phyloP scores from a whole-genome alignment of 1,139 yeast genomes.

The Geotrichum carabidarum region DNA sequence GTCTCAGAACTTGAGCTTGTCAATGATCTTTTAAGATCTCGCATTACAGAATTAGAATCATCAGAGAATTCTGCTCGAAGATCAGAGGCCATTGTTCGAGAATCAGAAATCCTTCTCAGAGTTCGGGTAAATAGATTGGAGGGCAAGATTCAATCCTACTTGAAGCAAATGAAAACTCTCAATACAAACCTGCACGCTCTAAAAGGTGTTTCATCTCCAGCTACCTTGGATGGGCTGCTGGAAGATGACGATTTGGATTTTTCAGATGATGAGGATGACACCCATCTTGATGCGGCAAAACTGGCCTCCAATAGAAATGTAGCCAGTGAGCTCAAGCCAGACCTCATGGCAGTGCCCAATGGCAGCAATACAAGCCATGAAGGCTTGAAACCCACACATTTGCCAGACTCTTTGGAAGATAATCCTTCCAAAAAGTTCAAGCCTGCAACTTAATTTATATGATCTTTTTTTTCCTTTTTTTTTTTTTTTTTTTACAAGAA shows the following conservation, averaged over 20 bases:
- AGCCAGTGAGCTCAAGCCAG: no score
- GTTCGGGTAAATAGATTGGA: constrained; percentile 18
- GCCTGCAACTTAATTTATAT: neutral
- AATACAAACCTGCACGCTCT: neutral
- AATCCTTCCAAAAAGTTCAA: neutral
- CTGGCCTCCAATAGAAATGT: no score
- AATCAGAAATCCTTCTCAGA: constrained; percentile 23
- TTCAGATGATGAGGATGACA: neutral
- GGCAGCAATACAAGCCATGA: no score
- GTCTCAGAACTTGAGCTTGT: constrained; percentile 80
- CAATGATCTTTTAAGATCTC: constrained; percentile 75
- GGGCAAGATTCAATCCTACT: constrained; percentile 39
- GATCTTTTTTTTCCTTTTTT: neutral
- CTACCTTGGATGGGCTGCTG: neutral
- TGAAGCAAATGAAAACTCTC: neutral
- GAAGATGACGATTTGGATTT: neutral
- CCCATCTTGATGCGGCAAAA: neutral
- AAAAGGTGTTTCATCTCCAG: neutral
- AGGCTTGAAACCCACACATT: no score
- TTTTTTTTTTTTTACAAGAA: no score
- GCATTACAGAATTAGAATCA: constrained; percentile 76
- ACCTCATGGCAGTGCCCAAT: no score
- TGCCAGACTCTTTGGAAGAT: neutral
- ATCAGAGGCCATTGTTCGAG: constrained; percentile 24
- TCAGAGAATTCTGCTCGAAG: constrained; percentile 43